Evolutionary conservation across 2,329 filamentous ascomycete species (phyloP), one percentile per base, ranked within the genome.

Genomic region (Penicillium glabrum): DNA sequence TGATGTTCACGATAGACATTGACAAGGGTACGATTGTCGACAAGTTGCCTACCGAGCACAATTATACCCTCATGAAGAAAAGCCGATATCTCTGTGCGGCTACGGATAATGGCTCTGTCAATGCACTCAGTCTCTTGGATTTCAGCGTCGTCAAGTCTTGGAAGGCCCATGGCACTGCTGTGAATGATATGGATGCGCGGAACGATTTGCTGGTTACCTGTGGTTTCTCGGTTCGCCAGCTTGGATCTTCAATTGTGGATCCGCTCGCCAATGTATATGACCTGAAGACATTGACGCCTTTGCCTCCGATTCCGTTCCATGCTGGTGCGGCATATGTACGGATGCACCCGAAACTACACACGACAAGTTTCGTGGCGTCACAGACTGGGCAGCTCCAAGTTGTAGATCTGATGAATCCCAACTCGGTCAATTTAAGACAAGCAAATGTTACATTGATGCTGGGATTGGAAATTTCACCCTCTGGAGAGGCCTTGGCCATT

Each of bases 151-250:
- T 95, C 64, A 96, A 93, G 72, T 86, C 86, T 11, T 99, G 95
- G 90, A 91, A 91, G 71, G 92, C 93, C 0, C 95, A 99, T 70
- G 88, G 89, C 1, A 90, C 91, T 9, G 85, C 87, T 51, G 90
- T 99, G 71, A 96, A 91, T 73, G 93, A 98, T 72, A 97, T 99
- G 90, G 95, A 99, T 77, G 91, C 93, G 9, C 90, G 95, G 70
- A 91, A 95, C 69, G 93, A 98, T 72, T 95, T 95, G 64, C 86
- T 99, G 53, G 89, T 98, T 23, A 98, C 95, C 5, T 99, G 95
- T 73, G 95, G 95, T 35, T 96, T 91, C 75, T 96, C 93, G 1
- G 83, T 91, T 24, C 86, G 93, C 63, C 91, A 93, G 68, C 82
- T 90, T 63, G 86, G 88, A 35, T 86, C 86, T 41, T 89, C 90